phyloP scores from a whole-genome alignment of 2,329 filamentous ascomycete genomes.

The Phoma herbarum region DNA sequence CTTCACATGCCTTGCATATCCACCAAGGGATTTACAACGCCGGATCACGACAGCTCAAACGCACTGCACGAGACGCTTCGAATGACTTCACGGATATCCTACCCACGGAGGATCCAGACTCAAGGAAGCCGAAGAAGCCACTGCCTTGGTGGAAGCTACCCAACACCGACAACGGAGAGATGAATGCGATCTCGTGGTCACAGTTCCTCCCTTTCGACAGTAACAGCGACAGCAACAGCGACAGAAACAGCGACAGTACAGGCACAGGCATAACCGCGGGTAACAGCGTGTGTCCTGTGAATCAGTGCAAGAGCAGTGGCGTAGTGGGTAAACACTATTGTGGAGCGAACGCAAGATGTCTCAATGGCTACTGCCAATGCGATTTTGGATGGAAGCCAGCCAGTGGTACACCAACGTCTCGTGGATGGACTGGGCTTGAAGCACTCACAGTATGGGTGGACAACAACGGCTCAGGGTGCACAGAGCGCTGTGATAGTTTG shows the following conservation, averaged over 20 bases:
- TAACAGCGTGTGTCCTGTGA: background rate
- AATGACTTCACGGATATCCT: background rate
- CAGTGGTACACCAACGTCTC: background rate
- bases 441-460: constrained; percentile 17
- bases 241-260: background rate
- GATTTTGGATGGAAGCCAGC: constrained; percentile 14
- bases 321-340: constrained; percentile 3
- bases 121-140: background rate
- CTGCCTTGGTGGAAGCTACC: constrained; percentile 17
- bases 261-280: background rate
- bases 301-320: constrained; percentile 5
- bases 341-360: constrained; percentile 12
- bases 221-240: background rate
- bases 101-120: background rate
- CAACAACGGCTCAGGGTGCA: background rate
- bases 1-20: constrained; percentile 6
- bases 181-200: constrained; percentile 17
- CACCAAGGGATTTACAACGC: too few species aligned
- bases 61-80: background rate
- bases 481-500: constrained; percentile 14
- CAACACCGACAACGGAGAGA: constrained; percentile 10
- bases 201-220: constrained; percentile 11
- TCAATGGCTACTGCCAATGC: constrained; percentile 8
- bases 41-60: background rate
- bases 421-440: constrained; percentile 19